Evolutionary conservation across 1,284 basidiomycete species (phyloP), one percentile per base, ranked within the genome.

Genomic region (Uromyces viciae-fabae): DNA sequence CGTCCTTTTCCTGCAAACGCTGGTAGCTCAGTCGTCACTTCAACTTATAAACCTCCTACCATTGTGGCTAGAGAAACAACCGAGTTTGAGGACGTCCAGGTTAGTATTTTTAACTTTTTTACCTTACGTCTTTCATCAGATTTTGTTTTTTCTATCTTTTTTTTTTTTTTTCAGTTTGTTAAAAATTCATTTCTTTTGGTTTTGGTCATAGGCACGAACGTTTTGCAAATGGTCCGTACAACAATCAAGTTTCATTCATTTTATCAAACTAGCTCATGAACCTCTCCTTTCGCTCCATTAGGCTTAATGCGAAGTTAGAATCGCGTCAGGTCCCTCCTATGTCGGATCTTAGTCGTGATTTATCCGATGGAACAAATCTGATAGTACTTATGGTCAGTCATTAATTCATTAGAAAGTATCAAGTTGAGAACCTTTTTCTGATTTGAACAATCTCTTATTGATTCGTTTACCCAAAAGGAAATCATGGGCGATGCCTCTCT

Each of bases 241-340:
- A n/a, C n/a, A 73, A 82, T 79, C 22, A 52, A 33, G 22, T 7
- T 31, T 28, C 22, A 49, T 25, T 38, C 25, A 25, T 11, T 28
- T 58, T 28, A 9, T 22, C 31, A 22, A 33, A 11, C 43, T 40
- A 36, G n/a, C 11, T 46, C 36, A 33, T 15, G 1, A 38, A 19
- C 58, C 17, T 11, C 33, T 46, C 33, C 9, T 31, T 56, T n/a
- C 15, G 33, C 22, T 42, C 73, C 43, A 5, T n/a, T 60, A 89
- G 96, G 96, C 89, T 99, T 82, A 99, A 99, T 85, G 94, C 94
- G 8, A 96, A 96, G 86, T 90, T 99, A 46, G 94, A 97, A 85
- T 88, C 90, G 3, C 89, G 92, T 84, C 92, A 92, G 82, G 90
- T 96, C 84, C 91, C 92, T 28, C 91, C 94, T n/a, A 97, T 99